Percentiles rank a stretch among this genome's conserved stretches.
Evolutionary conservation across 345 rosid species (phyloP).

Genomic region (Noccaea bulbosa): DNA sequence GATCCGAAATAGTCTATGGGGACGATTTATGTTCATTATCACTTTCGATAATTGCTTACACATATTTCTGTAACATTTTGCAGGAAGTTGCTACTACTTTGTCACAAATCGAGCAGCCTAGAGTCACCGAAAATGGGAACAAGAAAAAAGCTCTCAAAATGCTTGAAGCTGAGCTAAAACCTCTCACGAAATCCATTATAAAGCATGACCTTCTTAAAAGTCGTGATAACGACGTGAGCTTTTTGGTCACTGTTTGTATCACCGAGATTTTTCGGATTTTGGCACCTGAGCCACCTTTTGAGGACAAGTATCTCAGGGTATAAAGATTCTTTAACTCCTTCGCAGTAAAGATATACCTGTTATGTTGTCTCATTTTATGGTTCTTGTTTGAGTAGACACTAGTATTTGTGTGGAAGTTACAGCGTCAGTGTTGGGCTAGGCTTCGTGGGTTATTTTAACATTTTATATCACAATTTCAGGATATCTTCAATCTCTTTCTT

Average conservation of each 20-base stretch:
- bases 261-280: conserved; percentile 72
- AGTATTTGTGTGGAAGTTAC: not conserved
- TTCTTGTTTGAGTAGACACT: conserved; percentile 20
- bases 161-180: conserved; percentile 51
- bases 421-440: not conserved
- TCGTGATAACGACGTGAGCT: conserved; percentile 71
- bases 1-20: not conserved
- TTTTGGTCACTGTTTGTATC: conserved; percentile 74
- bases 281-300: conserved; percentile 87
- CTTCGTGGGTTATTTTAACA: conserved; percentile 14
- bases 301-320: conserved; percentile 73
- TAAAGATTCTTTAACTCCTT: conserved; percentile 3
- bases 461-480: conserved; percentile 51
- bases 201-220: conserved; percentile 66
- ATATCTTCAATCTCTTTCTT: conserved; percentile 64
- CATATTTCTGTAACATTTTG: conserved; percentile 29
- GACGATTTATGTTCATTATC: conserved; percentile 3
- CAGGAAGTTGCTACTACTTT: conserved; percentile 71
- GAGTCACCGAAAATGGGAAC: conserved; percentile 40
- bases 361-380: not conserved
- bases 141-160: conserved; percentile 46
- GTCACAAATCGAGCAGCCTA: conserved; percentile 72
- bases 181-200: conserved; percentile 61
- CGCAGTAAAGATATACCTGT: not conserved
- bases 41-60: conserved; percentile 6